These are phyloP conservation scores for Candida broadrunensis DNA, from an alignment of 805 yeast genomes.

Conservation along the genomic window DNA sequence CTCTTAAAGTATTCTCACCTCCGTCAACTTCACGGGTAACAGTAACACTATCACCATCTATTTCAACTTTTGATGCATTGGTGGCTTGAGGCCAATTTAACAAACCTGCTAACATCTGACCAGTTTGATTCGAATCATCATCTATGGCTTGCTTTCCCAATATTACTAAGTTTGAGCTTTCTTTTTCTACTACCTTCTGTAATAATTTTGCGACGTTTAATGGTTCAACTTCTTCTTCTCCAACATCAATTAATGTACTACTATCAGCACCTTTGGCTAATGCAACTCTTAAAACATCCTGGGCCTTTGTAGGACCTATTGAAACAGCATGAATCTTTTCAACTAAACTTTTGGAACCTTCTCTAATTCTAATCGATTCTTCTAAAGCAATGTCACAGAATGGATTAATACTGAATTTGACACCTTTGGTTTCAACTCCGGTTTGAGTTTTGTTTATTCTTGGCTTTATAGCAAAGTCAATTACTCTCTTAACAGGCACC, in stretches of 20 bases:
- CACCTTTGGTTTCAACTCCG: slow-evolving; percentile 84
- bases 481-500: slow-evolving; percentile 93
- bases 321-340: slow-evolving; percentile 88
- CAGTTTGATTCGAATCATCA: slow-evolving; percentile 92
- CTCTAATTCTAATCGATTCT: slow-evolving; percentile 81
- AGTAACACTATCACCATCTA: slow-evolving; percentile 53
- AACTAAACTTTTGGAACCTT: slow-evolving; percentile 60
- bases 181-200: slow-evolving; percentile 65
- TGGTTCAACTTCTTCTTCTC: slow-evolving; percentile 77
- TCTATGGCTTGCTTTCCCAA: slow-evolving; percentile 97
- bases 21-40: slow-evolving; percentile 96
- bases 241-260: slow-evolving; percentile 77
- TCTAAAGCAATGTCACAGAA: slow-evolving; percentile 98
- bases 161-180: slow-evolving; percentile 73
- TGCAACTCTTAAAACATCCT: slow-evolving; percentile 84
- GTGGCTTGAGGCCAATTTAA: slow-evolving; percentile 97
- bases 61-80: slow-evolving; percentile 80
- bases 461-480: slow-evolving; percentile 92
- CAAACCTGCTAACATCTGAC: slow-evolving; percentile 93
- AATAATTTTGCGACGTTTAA: slow-evolving; percentile 85
- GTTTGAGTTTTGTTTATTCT: slow-evolving; percentile 82
- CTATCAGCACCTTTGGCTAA: slow-evolving; percentile 94
- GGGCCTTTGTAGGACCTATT: slow-evolving; percentile 82
- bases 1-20: slow-evolving; percentile 79
- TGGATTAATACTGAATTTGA: slow-evolving; percentile 91